A percentile compares a stretch with the other conserved stretches of the same genome.
These are phyloP conservation scores for Metschnikowia continentalis DNA, from an alignment of 805 yeast genomes.

Conservation along the genomic window DNA sequence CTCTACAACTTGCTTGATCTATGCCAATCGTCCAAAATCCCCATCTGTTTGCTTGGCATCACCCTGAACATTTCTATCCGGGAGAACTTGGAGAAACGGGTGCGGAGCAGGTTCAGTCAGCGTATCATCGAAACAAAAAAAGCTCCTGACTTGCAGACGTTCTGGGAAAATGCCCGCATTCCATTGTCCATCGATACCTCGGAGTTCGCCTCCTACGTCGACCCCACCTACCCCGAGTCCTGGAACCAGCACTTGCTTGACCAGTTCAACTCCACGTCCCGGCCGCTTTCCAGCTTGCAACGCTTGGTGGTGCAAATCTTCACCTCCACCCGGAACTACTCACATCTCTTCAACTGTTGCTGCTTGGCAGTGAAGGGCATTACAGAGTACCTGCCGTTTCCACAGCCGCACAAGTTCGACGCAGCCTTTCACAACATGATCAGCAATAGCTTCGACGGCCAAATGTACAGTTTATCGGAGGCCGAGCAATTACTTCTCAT, in stretches of 20 bases:
- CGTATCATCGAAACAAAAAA: conserved; percentile 60
- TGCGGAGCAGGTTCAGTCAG: conserved; percentile 84
- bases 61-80: conserved; percentile 71
- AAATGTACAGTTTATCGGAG: conserved; percentile 46
- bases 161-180: conserved; percentile 44
- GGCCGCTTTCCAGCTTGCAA: conserved; percentile 8
- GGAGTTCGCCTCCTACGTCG: conserved; percentile 16
- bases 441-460: not conserved
- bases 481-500: conserved; percentile 68
- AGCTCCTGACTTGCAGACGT: conserved; percentile 44
- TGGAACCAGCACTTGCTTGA: conserved; percentile 45
- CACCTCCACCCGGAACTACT: conserved; percentile 56
- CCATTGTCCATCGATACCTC: conserved; percentile 28
- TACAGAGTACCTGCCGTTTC: conserved; percentile 18
- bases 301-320: conserved; percentile 35
- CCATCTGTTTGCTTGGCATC: conserved; percentile 78
- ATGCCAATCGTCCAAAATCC: conserved; percentile 64
- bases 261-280: conserved; percentile 7
- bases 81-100: conserved; percentile 86
- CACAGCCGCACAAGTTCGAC: conserved; percentile 25
- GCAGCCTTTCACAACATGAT: conserved; percentile 15
- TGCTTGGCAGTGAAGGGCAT: conserved; percentile 40
- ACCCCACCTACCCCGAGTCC: conserved; percentile 21
- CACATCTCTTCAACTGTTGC: conserved; percentile 42
- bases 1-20: conserved; percentile 85